phyloP scores from a whole-genome alignment of 2,329 filamentous ascomycete genomes.

The Beauveria sp. region DNA sequence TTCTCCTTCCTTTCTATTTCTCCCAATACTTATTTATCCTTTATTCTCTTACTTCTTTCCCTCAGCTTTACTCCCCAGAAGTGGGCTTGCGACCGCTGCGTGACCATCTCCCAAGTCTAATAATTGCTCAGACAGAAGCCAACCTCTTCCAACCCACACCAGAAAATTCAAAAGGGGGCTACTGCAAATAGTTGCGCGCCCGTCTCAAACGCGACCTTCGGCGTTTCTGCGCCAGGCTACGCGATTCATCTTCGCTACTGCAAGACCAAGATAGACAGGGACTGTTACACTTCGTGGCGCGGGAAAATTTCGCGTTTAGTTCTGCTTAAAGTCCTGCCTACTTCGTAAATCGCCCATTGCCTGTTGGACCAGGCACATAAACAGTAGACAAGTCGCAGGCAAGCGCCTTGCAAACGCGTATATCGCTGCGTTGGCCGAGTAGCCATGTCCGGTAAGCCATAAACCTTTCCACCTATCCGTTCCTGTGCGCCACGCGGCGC shows the following conservation, averaged over 20 bases:
- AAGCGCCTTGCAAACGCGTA: neutral
- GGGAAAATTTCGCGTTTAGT: slow-evolving; percentile 9
- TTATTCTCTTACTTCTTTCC: neutral
- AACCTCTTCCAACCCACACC: neutral
- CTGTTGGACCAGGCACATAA: neutral
- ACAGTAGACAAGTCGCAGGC: slow-evolving; percentile 8
- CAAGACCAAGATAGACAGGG: slow-evolving; percentile 1
- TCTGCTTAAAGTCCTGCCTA: slow-evolving; percentile 10
- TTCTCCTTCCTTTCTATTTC: neutral
- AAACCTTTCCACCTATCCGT: neutral
- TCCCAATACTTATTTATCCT: neutral
- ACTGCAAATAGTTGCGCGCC: slow-evolving; percentile 2
- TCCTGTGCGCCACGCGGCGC: neutral
- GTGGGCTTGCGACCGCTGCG: neutral
- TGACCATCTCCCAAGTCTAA: slow-evolving; percentile 1
- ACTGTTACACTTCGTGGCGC: neutral
- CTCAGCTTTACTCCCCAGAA: neutral
- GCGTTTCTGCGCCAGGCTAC: neutral
- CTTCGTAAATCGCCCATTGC: slow-evolving; percentile 9
- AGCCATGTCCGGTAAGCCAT: slow-evolving; percentile 13
- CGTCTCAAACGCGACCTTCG: slow-evolving; percentile 3
- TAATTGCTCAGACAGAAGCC: slow-evolving; percentile 1
- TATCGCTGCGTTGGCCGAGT: neutral
- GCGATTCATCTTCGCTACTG: neutral
- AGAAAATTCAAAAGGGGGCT: slow-evolving; percentile 5